These are phyloP conservation scores for Lasiodiplodia theobromae DNA, from an alignment of 2,329 filamentous ascomycete genomes.

Conservation along the genomic window DNA sequence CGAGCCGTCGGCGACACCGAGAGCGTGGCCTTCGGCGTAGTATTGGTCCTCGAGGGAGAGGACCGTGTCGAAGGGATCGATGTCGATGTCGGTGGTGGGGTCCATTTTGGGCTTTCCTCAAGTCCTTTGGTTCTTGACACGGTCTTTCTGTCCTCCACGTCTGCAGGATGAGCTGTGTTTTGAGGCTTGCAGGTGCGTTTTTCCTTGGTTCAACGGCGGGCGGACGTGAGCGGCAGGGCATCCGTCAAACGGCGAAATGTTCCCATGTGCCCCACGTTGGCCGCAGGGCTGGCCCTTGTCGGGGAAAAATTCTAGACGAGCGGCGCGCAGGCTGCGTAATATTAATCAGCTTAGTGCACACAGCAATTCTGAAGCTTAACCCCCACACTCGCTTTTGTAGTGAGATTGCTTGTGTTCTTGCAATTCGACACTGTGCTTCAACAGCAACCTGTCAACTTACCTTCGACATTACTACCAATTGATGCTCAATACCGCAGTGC, in stretches of 20 bases:
- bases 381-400: background rate
- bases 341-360: constrained; percentile 11
- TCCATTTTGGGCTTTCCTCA: background rate
- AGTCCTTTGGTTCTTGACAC: background rate
- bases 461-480: background rate
- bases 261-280: background rate
- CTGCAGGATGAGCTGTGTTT: background rate
- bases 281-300: background rate
- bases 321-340: constrained; percentile 2
- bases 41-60: constrained; percentile 71
- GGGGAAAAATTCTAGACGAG: background rate
- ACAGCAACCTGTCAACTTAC: background rate
- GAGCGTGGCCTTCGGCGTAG: constrained; percentile 81
- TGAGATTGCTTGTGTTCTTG: background rate
- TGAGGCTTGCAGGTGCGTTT: background rate
- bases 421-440: background rate
- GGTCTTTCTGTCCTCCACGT: background rate
- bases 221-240: background rate
- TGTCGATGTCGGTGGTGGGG: constrained; percentile 34
- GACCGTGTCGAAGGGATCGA: constrained; percentile 63
- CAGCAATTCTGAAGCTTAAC: background rate
- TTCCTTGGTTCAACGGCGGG: background rate
- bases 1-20: constrained; percentile 78
- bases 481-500: background rate
- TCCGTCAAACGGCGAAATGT: background rate